Percentiles rank a stretch among this genome's conserved stretches.
Evolutionary conservation across 192 early-diverging fungal species (phyloP).

Genomic region (Jimgerdemannia flammicorona): DNA sequence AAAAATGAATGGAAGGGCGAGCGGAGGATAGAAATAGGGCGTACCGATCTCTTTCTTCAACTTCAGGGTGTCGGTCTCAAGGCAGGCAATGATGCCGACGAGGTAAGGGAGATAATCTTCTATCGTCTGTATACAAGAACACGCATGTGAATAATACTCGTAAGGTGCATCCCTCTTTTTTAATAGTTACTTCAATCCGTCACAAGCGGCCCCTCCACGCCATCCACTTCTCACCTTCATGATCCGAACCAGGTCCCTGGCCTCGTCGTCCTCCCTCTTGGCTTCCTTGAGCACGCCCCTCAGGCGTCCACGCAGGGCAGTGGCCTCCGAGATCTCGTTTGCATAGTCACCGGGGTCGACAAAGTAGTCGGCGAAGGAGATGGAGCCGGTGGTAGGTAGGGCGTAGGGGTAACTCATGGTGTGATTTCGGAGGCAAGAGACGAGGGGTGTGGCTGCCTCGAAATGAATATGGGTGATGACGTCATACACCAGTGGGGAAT

Average conservation of each 20-base stretch:
- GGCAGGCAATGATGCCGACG: constrained; percentile 30
- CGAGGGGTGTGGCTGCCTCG: no score
- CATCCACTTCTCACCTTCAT: constrained; percentile 23
- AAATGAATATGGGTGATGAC: no score
- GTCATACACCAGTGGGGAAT: no score
- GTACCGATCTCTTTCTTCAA: constrained; percentile 27
- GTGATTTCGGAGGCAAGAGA: not conserved
- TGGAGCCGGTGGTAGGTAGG: constrained; percentile 50
- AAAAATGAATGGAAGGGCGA: not conserved
- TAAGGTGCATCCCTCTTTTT: no score
- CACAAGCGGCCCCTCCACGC: not conserved
- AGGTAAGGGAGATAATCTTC: constrained; percentile 50
- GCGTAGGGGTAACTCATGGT: constrained; percentile 48
- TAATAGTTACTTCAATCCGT: not conserved
- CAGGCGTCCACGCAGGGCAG: constrained; percentile 50
- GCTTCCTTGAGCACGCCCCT: constrained; percentile 47
- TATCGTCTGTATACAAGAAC: constrained; percentile 23
- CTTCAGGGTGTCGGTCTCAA: constrained; percentile 30
- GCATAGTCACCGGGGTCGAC: constrained; percentile 34
- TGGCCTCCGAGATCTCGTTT: constrained; percentile 49
- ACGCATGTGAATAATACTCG: not conserved
- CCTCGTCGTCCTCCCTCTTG: constrained; percentile 38
- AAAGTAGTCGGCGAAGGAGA: constrained; percentile 51
- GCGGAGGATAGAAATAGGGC: not conserved
- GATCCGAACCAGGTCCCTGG: constrained; percentile 43